Base-by-base conservation (phyloP, 1,139 yeast genomes). In the Protomyces arabidopsidicola region DNA sequence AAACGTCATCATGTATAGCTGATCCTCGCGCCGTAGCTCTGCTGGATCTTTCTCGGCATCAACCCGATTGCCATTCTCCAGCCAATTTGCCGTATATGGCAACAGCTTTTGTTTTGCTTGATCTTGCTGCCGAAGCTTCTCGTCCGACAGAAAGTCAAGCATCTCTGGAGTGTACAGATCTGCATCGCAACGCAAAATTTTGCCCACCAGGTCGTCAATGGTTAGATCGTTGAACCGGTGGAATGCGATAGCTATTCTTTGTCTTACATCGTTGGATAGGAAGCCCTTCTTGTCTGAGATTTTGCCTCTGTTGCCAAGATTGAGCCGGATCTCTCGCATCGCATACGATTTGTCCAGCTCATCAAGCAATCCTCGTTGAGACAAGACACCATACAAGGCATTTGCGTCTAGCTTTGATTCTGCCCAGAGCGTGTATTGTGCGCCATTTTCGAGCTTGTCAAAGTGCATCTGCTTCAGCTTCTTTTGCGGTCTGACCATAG, bases 381-480 rank as follows among this genome's bases (percentile, higher is more conserved):
- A 78, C 57, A 90, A 78, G 59, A 80, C 81, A 60, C 82, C 82
- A 0, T 83, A 80, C 34, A 85, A 75, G 2, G 78, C 65, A 38
- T 59, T 65, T 9, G 67, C 66, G 10, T 79, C 84, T 63, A 75
- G 77, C 55, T 80, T 80, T 35, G 80, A 76, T 48, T 81, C 83
- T n/a, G 79, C 80, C 98, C 98, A 93, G 63, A 93, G 83, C 0
- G 98, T 91, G 53, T 85, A 81, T 53, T 85, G 82, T 54, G 89
- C 84, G 42, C 76, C 72, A 56, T 80, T 79, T 18, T 69, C 71
- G 54, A 93, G 79, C 72, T 84, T 88, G 69, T 91, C 96, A 98
- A 98, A 93, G 73, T 93, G 98, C 80, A 93, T 86, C 72, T 91
- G 98, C 73, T 91, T 93, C 70, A 93, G 79, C 68, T 85, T 86